A percentile compares a stretch with the other conserved stretches of the same genome.
These are phyloP conservation scores for Thielaviopsis musarum DNA, from an alignment of 2,329 filamentous ascomycete genomes.

Conservation along the genomic window DNA sequence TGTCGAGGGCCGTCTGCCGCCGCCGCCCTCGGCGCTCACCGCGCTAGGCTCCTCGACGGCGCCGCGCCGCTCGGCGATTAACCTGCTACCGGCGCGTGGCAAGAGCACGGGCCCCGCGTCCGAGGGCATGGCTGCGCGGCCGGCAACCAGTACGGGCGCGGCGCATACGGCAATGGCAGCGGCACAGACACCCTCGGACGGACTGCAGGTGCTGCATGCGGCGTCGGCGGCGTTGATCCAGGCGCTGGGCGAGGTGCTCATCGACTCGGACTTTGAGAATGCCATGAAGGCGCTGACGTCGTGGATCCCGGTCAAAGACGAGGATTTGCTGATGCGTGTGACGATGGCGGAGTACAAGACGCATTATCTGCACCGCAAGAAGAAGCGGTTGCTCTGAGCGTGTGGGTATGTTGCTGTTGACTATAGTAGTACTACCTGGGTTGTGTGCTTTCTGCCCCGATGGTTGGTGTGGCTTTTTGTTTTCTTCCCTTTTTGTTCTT, in stretches of 20 bases:
- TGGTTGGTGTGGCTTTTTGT: neutral
- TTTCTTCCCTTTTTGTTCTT: neutral
- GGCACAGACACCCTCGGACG: conserved; percentile 17
- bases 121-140: conserved; percentile 10
- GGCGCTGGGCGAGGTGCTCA: conserved; percentile 69
- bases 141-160: conserved; percentile 3
- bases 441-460: neutral
- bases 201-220: conserved; percentile 78
- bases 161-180: conserved; percentile 12
- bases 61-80: conserved; percentile 8
- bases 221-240: conserved; percentile 81
- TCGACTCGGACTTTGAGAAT: conserved; percentile 92
- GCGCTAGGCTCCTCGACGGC: neutral
- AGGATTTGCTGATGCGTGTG: conserved; percentile 84
- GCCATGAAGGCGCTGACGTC: conserved; percentile 94
- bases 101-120: conserved; percentile 44
- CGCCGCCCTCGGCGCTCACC: conserved; percentile 4
- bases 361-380: conserved; percentile 11
- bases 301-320: conserved; percentile 86
- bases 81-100: conserved; percentile 79
- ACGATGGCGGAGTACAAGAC: conserved; percentile 71
- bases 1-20: conserved; percentile 13
- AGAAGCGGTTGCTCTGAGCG: conserved; percentile 6
- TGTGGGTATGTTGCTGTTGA: no score
- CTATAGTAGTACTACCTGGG: no score